Base-by-base conservation (phyloP, 2,329 filamentous ascomycete genomes). In the Neofusicoccum laricinum region DNA sequence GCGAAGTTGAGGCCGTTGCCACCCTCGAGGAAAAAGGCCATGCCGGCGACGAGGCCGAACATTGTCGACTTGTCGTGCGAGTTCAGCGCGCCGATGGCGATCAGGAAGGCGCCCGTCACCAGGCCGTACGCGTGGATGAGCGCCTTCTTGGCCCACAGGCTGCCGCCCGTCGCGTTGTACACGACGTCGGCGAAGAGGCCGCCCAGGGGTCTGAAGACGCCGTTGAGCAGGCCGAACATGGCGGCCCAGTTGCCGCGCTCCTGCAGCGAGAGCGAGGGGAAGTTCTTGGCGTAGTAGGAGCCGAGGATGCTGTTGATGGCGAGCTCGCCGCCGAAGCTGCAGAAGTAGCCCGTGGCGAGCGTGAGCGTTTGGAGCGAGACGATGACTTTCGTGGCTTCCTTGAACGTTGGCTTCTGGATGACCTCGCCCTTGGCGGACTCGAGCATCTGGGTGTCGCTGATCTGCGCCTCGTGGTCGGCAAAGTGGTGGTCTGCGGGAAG, bases 1-100 rank as follows among this genome's bases (percentile, higher is more conserved):
- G 91, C 87, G 76, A 95, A 97, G 78, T 91, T 95, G 45, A 91
- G 88, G 0, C 93, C 93, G 73, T 97, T 97, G 46, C 88, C 88
- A 1, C 90, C 91, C 75, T 96, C 92, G 48, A 93, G 78, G 80
- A 96, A 96, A 73, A 96, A 84, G 0, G 90, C 91, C 79, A 93
- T 84, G 10, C 91, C 84, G 1, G 89, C 88, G 8, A 96, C 80
- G 5, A 97, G 86, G 1, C 90, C 91, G 64, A 95, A 88, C 83
- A 96, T 88, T 2, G 85, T 87, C 6, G 83, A 77, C 53, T 88
- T 75, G 25, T 83, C 72, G 30, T 87, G 84, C 0, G 90, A 84
- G 74, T 95, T 80, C 0, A 83, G 73, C n/a, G 86, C 70, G 3
- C 88, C 88, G 67, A 90, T 87, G n/a, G 84, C 81, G 67, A 90